Evolutionary conservation across 2,329 filamentous ascomycete genomes (phyloP), one percentile per base, ranked within the genome.

Genomic region (Eutypa lata): DNA sequence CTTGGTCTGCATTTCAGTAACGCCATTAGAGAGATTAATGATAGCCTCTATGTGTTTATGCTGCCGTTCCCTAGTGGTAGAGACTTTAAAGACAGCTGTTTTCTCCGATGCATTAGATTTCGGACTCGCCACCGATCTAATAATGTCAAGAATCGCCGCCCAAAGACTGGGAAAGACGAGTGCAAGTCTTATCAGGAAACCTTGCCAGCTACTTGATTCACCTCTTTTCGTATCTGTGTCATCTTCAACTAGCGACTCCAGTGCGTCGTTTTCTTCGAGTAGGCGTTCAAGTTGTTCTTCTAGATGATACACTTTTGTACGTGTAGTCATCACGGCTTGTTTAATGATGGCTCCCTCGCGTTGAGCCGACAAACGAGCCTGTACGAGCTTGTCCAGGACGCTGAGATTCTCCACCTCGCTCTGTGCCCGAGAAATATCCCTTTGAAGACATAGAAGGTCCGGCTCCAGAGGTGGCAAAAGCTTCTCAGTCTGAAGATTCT

Each of bases 321-420:
- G 22, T 2, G 35, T 50, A 42, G 43, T 37, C 24, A 6, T 18
- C 19, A 47, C 40, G 7, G 42, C 42, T 24, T 48, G 31, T 24
- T 49, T 31, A 6, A 52, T 38, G 11, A 19, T 46, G 26, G 28
- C 7, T 33, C 43, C 21, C 52, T 49, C 48, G 14, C 48, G 51
- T n/a, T 55, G 51, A 22, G 54, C 47, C 42, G 46, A 52, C 38
- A 43, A 48, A 16, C 56, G 53, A 18, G 46, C 42, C 33, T 51
- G 56, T 6, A 53, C 51, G 13, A 54, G 47, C 33, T 22, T 52
- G 5, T 49, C 16, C 14, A 56, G 28, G 19, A n/a, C 24, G 37
- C 45, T 42, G 31, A 56, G 53, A 37, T 37, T 50, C 21, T 51
- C 43, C 19, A 55, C 51, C n/a, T 52, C 46, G 33, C 21, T 21